Conservation (phyloP, 768 basidiomycete species). For the Artomyces pyxidatus region DNA sequence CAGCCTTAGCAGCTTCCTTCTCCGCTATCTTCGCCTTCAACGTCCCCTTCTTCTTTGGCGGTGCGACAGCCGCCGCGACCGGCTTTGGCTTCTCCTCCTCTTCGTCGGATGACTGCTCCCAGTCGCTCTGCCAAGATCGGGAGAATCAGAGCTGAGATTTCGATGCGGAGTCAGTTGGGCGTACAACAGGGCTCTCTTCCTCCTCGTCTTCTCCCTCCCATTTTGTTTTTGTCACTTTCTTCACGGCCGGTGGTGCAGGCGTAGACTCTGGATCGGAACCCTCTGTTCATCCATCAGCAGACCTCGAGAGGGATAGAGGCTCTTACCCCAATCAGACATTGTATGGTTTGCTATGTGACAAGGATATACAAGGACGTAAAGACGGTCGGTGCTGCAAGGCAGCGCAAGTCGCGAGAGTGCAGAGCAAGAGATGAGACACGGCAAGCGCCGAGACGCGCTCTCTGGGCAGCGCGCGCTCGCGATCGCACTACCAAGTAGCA, state of each 20-base stretch:
- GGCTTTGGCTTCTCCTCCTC: constrained; percentile 49
- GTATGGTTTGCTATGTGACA: background rate
- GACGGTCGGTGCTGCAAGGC: constrained; percentile 15
- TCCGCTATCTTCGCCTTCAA: constrained; percentile 89
- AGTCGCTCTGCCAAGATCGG: constrained; percentile 64
- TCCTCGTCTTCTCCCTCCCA: constrained; percentile 95
- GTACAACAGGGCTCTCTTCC: constrained; percentile 65
- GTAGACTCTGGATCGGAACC: constrained; percentile 9
- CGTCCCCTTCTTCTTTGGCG: constrained; percentile 88
- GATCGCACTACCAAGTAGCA: too few species aligned
- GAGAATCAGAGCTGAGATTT: background rate
- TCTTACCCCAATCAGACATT: constrained; percentile 18
- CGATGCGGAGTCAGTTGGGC: constrained; percentile 23
- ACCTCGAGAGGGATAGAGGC: background rate
- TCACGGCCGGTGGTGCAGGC: constrained; percentile 11
- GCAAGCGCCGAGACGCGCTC: too few species aligned
- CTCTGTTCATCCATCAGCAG: constrained; percentile 8
- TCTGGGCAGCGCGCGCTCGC: too few species aligned
- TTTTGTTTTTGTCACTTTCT: constrained; percentile 34
- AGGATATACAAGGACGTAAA: constrained; percentile 10
- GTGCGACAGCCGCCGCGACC: constrained; percentile 41
- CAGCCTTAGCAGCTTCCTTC: constrained; percentile 73
- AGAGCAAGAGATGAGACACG: background rate
- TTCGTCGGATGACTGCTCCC: constrained; percentile 81
- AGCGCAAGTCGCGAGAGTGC: too few species aligned